Evolutionary conservation across 441 rosid species (phyloP).

Genomic region (Mallotus japonicus): DNA sequence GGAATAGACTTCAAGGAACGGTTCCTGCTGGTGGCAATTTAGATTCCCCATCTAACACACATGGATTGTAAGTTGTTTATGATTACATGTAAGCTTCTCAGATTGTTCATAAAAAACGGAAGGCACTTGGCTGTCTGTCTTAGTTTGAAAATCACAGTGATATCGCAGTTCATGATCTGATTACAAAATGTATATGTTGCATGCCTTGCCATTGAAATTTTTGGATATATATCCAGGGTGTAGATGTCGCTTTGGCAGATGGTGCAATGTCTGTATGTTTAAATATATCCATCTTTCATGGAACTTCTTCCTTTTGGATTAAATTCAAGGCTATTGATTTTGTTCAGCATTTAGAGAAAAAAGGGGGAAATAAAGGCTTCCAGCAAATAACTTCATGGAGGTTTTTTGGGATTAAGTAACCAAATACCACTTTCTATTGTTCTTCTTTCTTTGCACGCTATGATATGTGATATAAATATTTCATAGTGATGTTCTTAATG

Average conservation of each 20-base stretch:
- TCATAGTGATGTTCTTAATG: not conserved
- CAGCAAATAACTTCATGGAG: not conserved
- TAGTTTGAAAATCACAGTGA: not conserved
- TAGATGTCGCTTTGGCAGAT: not conserved
- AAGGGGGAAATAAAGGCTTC: not conserved
- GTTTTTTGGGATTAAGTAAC: not conserved
- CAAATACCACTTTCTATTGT: not conserved
- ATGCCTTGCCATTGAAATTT: not conserved
- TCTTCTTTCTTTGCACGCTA: not conserved
- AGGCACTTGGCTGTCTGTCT: not conserved
- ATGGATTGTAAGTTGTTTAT: slow-evolving; percentile 49
- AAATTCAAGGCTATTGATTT: not conserved
- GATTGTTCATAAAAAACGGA: not conserved
- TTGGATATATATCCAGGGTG: not conserved
- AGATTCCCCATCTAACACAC: slow-evolving; percentile 37
- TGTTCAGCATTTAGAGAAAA: not conserved
- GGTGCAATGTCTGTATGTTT: not conserved
- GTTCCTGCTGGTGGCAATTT: slow-evolving; percentile 52
- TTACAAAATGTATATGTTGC: not conserved
- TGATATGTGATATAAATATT: not conserved
- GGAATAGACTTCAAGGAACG: slow-evolving; percentile 82
- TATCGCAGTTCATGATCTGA: not conserved
- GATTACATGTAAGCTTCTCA: not conserved
- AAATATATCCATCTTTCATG: not conserved
- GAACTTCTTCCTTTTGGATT: not conserved